A percentile compares a stretch with the other conserved stretches of the same genome.
Conservation (phyloP, 1,284 basidiomycete species). For the Ustilago vetiveriae region DNA sequence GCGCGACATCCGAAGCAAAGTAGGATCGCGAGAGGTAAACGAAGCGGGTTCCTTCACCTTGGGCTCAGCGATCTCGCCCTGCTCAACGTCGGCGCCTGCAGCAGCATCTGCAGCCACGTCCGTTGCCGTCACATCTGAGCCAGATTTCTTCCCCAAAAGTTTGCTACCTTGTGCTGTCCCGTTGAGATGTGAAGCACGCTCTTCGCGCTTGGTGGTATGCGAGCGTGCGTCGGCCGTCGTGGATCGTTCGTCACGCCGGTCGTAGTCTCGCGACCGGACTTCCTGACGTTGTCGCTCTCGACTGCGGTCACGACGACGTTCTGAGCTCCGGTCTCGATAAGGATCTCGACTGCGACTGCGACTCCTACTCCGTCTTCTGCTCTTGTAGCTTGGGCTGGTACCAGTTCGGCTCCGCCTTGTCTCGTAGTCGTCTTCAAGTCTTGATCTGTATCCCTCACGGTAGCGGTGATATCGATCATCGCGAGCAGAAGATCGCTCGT, state of each 20-base stretch:
- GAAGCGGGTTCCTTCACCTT: neutral
- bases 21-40: neutral
- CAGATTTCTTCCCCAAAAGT: constrained; percentile 8
- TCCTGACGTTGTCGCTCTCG: constrained; percentile 7
- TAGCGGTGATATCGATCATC: neutral
- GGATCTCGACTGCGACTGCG: neutral
- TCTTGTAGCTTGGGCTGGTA: neutral
- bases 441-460: neutral
- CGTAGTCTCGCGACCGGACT: neutral
- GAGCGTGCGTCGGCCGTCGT: neutral
- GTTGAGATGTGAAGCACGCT: constrained; percentile 1
- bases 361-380: neutral
- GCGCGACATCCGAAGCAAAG: neutral
- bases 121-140: neutral
- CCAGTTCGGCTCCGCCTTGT: neutral
- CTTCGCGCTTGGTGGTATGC: neutral
- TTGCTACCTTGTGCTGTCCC: constrained; percentile 1
- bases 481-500: constrained; percentile 5
- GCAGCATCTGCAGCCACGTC: neutral
- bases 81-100: neutral
- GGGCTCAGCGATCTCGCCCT: neutral
- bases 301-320: constrained; percentile 22
- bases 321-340: constrained; percentile 10
- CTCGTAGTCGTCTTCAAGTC: neutral
- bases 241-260: neutral